Evolutionary conservation across 257 asterid genomes (phyloP), one percentile per base, ranked within the genome.

Genomic region (Misopates orontium): DNA sequence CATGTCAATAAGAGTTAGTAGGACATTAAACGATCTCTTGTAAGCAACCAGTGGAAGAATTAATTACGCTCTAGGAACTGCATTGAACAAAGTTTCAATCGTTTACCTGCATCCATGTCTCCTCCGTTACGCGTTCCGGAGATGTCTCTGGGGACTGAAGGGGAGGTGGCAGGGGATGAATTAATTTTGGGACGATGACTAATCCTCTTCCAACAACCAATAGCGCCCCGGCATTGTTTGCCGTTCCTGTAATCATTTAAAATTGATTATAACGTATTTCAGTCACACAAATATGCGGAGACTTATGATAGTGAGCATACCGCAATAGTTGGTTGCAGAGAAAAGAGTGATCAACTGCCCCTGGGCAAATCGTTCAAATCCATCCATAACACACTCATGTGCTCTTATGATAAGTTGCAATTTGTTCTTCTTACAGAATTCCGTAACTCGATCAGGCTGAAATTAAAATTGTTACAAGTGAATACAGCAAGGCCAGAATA

Each of bases 351-450:
- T 94, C 84, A 94, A 56, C 76, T 94, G 99, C 49, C 99, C 98
- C 74, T 94, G 98, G 62, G 99, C 99, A 67, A 94, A 94, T 48
- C 99, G 83, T 73, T 94, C 99, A 21, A 94, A 94, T 63, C 99
- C 99, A 78, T 94, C 99, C 99, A 94, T 94, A 48, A 94, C 99
- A 45, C 99, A 94, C 71, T 94, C 99, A 32, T 94, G 99, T 49
- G 99, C 99, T 85, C 99, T 83, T 69, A 90, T 88, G 70, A 94
- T 94, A 48, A 94, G 90, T 65, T 84, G 96, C 68, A 94, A 73
- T 77, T 87, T 94, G 82, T 94, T 94, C 80, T 65, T 88, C 87
- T 88, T 94, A 74, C 99, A 94, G 82, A 94, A 94, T 6, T 91
- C 99, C 13, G 96, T 79, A 51, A 94, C 99, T 19, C 98, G 90